A percentile compares a stretch with the other conserved stretches of the same genome.
Conservation (phyloP, 2,329 filamentous ascomycete genomes). For the Coniochaeta sp. region DNA sequence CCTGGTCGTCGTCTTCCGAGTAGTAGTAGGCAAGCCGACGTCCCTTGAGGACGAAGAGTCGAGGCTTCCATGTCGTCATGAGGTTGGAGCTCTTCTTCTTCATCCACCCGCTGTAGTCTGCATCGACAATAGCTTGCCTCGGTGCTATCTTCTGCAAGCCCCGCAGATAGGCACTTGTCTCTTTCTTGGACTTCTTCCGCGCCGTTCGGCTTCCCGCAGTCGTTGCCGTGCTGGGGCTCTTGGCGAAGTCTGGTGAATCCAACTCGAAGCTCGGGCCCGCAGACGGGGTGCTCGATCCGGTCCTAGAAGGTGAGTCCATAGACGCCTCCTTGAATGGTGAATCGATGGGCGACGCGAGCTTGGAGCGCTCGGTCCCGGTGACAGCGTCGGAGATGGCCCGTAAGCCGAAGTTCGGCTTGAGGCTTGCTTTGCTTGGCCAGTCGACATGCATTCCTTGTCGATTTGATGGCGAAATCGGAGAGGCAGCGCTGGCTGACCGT, state of each 20-base stretch:
- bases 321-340: conserved; percentile 44
- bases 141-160: conserved; percentile 78
- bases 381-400: conserved; percentile 79
- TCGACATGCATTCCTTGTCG: conserved; percentile 41
- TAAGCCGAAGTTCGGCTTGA: conserved; percentile 57
- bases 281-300: conserved; percentile 66
- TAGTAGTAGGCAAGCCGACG: conserved; percentile 94
- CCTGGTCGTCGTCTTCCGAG: conserved; percentile 81
- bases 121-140: conserved; percentile 72
- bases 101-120: conserved; percentile 98
- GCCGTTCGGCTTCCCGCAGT: conserved; percentile 37
- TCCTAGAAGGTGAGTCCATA: conserved; percentile 60
- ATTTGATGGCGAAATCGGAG: conserved; percentile 35
- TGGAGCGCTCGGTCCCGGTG: conserved; percentile 43
- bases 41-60: conserved; percentile 90
- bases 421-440: conserved; percentile 49
- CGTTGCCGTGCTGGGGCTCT: conserved; percentile 42
- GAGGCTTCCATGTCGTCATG: conserved; percentile 96
- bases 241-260: conserved; percentile 61
- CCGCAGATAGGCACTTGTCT: conserved; percentile 87
- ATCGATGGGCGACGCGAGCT: conserved; percentile 41
- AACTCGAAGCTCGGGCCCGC: conserved; percentile 66
- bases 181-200: conserved; percentile 77
- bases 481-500: conserved; percentile 24
- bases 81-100: conserved; percentile 96